phyloP scores from a whole-genome alignment of 345 rosid species.

The Capsella bursapastoris region DNA sequence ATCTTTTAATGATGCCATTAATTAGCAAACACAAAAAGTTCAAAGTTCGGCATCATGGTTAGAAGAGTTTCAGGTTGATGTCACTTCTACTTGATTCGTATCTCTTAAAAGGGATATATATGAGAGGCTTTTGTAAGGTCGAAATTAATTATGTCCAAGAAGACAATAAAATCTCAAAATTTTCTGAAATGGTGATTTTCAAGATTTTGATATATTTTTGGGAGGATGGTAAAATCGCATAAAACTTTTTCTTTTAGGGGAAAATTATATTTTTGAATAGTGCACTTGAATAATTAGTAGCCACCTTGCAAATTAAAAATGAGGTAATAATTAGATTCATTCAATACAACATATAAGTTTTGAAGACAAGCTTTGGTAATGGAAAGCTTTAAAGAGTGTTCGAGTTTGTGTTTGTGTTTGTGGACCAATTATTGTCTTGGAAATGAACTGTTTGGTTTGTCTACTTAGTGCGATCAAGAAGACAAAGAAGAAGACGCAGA shows the following conservation, averaged over 20 bases:
- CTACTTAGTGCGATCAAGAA: slow-evolving; percentile 47
- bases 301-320: slow-evolving; percentile 31
- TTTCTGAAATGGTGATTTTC: not conserved
- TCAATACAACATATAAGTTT: slow-evolving; percentile 30
- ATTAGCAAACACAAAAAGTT: not conserved
- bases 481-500: slow-evolving; percentile 31
- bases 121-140: slow-evolving; percentile 3
- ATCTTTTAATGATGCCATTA: slow-evolving; percentile 7
- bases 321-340: slow-evolving; percentile 45
- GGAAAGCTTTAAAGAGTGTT: slow-evolving; percentile 33
- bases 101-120: not conserved
- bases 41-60: not conserved
- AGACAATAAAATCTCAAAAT: not conserved
- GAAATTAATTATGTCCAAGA: slow-evolving; percentile 4
- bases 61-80: not conserved
- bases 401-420: slow-evolving; percentile 28
- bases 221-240: slow-evolving; percentile 8
- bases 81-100: not conserved
- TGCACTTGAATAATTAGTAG: slow-evolving; percentile 17
- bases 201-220: not conserved
- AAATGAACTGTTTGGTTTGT: slow-evolving; percentile 38
- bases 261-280: not conserved
- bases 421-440: slow-evolving; percentile 43
- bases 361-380: slow-evolving; percentile 42
- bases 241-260: not conserved